Conservation (phyloP, 768 basidiomycete genomes). For the Boletus patriciae region DNA sequence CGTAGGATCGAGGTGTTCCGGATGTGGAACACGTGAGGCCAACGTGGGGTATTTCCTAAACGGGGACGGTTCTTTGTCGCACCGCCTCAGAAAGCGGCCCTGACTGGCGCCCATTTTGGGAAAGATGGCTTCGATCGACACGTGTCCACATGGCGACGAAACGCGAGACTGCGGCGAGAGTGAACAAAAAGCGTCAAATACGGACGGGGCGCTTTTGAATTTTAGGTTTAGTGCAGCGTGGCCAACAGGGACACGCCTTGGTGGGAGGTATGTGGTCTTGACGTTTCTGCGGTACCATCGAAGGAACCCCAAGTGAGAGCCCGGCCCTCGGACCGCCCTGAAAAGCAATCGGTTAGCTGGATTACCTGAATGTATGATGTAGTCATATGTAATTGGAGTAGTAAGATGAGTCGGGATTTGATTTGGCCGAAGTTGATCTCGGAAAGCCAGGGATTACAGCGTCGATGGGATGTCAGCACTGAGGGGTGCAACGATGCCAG, state of each 20-base stretch:
- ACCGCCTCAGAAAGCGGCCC: not conserved
- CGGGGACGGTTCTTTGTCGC: constrained; percentile 2
- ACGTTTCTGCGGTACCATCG: not conserved
- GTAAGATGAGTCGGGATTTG: not conserved
- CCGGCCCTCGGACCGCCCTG: constrained; percentile 2
- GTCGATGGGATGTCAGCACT: not conserved
- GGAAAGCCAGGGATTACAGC: not conserved
- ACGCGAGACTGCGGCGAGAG: not conserved
- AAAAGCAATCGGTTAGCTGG: not conserved
- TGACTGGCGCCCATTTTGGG: not conserved
- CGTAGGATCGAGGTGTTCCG: not conserved
- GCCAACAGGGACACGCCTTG: constrained; percentile 6
- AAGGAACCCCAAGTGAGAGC: not conserved
- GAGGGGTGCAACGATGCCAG: not conserved
- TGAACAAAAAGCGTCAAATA: constrained; percentile 1
- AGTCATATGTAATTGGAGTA: too few species aligned
- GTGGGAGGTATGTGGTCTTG: constrained; percentile 2
- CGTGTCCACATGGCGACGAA: constrained; percentile 10
- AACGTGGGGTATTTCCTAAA: constrained; percentile 2
- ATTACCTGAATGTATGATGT: not conserved
- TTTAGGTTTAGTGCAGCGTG: constrained; percentile 4
- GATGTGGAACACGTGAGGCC: not conserved
- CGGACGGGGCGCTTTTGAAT: not conserved
- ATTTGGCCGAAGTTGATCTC: constrained; percentile 4
- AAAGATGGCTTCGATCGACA: constrained; percentile 4